A percentile compares a stretch with the other conserved stretches of the same genome.
phyloP scores from a whole-genome alignment of 2,329 filamentous ascomycete species.

The Aspergillus brasiliensis region DNA sequence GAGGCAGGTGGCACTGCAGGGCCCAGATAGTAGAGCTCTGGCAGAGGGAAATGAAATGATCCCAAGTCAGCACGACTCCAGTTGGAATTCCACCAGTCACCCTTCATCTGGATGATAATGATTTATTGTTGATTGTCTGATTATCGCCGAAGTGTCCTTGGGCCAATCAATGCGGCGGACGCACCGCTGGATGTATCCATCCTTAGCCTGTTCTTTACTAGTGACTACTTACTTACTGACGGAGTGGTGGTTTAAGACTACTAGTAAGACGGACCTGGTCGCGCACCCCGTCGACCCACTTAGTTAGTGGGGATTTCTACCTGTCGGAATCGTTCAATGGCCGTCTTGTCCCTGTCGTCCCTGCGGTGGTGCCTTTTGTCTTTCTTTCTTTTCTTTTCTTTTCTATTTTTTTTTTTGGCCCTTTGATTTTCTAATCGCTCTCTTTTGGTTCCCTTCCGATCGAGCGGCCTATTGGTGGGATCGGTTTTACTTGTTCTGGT shows the following conservation, averaged over 20 bases:
- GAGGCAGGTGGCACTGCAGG: no score
- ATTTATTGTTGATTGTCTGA: constrained; percentile 1
- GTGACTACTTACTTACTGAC: not conserved
- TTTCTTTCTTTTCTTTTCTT: not conserved
- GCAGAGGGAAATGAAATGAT: not conserved
- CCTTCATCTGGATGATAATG: not conserved
- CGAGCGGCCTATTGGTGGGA: not conserved
- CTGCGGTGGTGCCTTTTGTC: not conserved
- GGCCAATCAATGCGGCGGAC: constrained; percentile 1
- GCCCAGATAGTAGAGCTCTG: not conserved
- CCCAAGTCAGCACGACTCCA: not conserved
- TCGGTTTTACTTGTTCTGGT: no score
- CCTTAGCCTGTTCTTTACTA: not conserved
- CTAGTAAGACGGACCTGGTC: no score
- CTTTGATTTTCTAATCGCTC: not conserved
- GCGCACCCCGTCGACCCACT: not conserved
- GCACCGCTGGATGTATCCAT: not conserved
- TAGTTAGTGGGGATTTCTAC: not conserved
- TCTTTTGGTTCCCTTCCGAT: not conserved
- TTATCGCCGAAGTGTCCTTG: not conserved
- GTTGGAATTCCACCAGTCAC: not conserved
- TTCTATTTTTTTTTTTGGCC: not conserved
- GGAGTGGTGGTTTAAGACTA: no score
- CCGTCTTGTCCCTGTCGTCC: not conserved
- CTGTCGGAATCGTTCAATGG: constrained; percentile 10